Conservation (phyloP, 495 filamentous ascomycete genomes). For the Penicillium coffeae region DNA sequence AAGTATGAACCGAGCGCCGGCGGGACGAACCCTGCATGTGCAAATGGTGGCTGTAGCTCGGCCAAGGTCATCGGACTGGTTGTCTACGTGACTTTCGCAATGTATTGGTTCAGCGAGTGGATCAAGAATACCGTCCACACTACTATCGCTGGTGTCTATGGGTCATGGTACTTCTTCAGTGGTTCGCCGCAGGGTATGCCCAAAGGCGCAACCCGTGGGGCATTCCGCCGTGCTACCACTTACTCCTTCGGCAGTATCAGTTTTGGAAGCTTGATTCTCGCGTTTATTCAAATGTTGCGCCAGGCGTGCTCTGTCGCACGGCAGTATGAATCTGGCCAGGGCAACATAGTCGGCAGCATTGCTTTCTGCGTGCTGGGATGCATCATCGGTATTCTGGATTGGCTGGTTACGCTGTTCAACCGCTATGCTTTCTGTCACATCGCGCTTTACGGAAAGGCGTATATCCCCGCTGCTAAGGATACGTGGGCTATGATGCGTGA, state of each 20-base stretch:
- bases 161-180: slow-evolving; percentile 84
- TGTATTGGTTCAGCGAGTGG: slow-evolving; percentile 90
- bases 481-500: slow-evolving; percentile 89
- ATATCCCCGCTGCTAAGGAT: slow-evolving; percentile 79
- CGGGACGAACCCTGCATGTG: slow-evolving; percentile 60
- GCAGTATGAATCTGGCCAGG: slow-evolving; percentile 57
- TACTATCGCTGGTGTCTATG: slow-evolving; percentile 83
- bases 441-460: slow-evolving; percentile 83
- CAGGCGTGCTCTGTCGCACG: slow-evolving; percentile 73
- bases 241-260: slow-evolving; percentile 91
- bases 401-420: slow-evolving; percentile 67
- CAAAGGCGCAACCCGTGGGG: slow-evolving; percentile 67
- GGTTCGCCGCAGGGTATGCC: slow-evolving; percentile 62
- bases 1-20: slow-evolving; percentile 63
- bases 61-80: slow-evolving; percentile 79
- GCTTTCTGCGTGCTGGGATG: slow-evolving; percentile 69
- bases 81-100: slow-evolving; percentile 83
- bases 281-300: slow-evolving; percentile 78
- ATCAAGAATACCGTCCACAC: slow-evolving; percentile 90
- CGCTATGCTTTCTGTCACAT: slow-evolving; percentile 92
- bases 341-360: slow-evolving; percentile 64
- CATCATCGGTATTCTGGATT: slow-evolving; percentile 73
- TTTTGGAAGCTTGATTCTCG: slow-evolving; percentile 78
- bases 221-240: slow-evolving; percentile 69
- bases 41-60: slow-evolving; percentile 64